Evolutionary conservation across 768 basidiomycete genomes (phyloP).

Genomic region (Suillus spraguei): DNA sequence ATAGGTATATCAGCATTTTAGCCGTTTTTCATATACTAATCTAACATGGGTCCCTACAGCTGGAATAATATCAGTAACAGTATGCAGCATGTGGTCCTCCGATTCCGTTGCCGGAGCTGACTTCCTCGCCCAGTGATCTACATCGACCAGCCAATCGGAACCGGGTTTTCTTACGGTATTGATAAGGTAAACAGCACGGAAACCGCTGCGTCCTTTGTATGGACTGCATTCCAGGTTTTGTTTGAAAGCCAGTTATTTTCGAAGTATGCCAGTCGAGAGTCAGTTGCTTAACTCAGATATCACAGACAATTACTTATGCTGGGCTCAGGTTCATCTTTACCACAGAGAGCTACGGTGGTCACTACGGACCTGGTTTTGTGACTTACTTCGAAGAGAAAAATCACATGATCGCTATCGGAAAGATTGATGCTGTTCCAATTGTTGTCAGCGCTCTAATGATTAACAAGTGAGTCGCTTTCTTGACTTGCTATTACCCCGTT

Average conservation of each 20-base stretch:
- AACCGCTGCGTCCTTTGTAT: conserved; percentile 58
- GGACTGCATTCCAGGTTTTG: conserved; percentile 65
- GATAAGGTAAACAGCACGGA: conserved; percentile 54
- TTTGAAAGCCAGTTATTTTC: conserved; percentile 59
- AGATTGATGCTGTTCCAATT: conserved; percentile 51
- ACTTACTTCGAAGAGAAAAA: conserved; percentile 69
- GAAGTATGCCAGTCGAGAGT: conserved; percentile 57
- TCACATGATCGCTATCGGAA: conserved; percentile 45
- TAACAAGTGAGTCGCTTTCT: conserved; percentile 47
- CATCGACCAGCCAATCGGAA: conserved; percentile 70
- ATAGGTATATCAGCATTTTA: conserved; percentile 42
- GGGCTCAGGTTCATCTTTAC: conserved; percentile 57
- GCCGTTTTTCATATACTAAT: conserved; percentile 3
- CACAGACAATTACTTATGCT: neutral
- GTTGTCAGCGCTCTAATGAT: conserved; percentile 64
- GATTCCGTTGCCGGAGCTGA: neutral
- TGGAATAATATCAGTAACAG: conserved; percentile 74
- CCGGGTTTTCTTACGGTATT: conserved; percentile 63
- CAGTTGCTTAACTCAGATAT: conserved; percentile 20
- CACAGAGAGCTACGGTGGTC: conserved; percentile 71
- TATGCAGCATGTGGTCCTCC: conserved; percentile 31
- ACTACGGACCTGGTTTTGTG: conserved; percentile 67
- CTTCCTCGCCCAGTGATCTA: conserved; percentile 53
- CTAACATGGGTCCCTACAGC: conserved; percentile 29
- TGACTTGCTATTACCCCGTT: neutral